Evolutionary conservation across 2,329 filamentous ascomycete species (phyloP), one percentile per base, ranked within the genome.

Genomic region (Sporothrix schenckii): DNA sequence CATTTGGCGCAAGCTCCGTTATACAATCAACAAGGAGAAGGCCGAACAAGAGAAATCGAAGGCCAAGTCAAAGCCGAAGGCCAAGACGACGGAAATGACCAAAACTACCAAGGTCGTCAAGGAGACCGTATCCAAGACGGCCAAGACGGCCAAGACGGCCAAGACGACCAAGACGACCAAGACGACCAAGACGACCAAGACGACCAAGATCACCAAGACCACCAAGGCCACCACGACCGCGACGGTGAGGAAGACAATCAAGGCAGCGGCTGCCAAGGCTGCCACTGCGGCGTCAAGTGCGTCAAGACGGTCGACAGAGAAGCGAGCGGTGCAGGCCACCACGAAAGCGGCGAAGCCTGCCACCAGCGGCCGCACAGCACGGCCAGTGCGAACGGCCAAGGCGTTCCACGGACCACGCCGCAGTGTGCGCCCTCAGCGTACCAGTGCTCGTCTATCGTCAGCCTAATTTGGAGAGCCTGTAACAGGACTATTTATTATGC

Each of bases 1-100:
- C 7, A 74, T 74, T n/a, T 74, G 73, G 73, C 66, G 73, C 24
- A 74, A 72, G 47, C 30, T 73, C 3, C 72, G 73, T 21, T 74
- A 74, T 52, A 73, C 70, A 39, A 13, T 68, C 3, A 70, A 54
- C 0, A 67, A 70, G 13, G 68, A 70, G 27, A 69, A 65, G 49
- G 65, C 56, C 14, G 27, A 61, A 52, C 3, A 52, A 44, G 19
- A 52, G n/a, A 60, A 41, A 1, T 47, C 50, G 41, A 13, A 54
- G n/a, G 21, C n/a, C n/a, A 71, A 70, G 65, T 9, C 69, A 2
- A 72, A 69, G 44, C 14, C 16, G n/a, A 68, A 6, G 11, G 2
- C 69, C 11, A 60, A 53, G 49, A 47, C 63, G 3, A 21, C 61
- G 2, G 19, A n/a, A 21, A 50, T 52, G 27, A 14, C 58, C 1